Base-by-base conservation (phyloP, 169 alveolate genomes). In the Amoebophrya sp. region DNA sequence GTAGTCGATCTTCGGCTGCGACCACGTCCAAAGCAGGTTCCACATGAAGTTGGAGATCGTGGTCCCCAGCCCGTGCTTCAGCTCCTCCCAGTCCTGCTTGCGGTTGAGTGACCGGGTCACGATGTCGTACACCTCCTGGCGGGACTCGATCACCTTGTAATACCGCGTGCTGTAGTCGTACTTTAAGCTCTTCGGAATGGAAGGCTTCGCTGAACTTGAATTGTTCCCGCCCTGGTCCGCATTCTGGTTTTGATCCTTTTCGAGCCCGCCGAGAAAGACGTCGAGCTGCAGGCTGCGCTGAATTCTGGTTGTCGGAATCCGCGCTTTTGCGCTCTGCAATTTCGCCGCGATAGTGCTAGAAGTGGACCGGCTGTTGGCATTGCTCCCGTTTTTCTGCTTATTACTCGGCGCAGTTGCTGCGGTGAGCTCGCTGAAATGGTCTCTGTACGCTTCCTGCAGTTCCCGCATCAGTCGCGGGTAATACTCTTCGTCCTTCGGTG, bases 11-110 rank as follows among this genome's bases (percentile, higher is more conserved):
- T 95, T 89, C 23, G 97, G 97, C 77, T 95, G 96, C 2, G 95
- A 92, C 97, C 98, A 96, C 32, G 97, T 95, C 97, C 98, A 96
- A 77, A 96, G 91, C 39, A 96, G 90, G 92, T 96, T 96, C 97
- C 98, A 96, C 38, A 66, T 7, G 35, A 66, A 66, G 32, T 66
- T 66, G 83, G 83, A 66, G n/a, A n/a, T n/a, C 29, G 39, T 25
- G 7, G 83, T 25, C 32, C 83, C 83, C 12, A 66, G 83, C 83
- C 83, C 83, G 35, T 66, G 83, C 12, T 25, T 2, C 83, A 66
- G 83, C 83, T 66, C 83, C 83, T 66, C 83, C 83, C 83, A 66
- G 39, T 66, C 35, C 35, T 2, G 18, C 35, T 66, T 66, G 39
- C 83, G 83, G 35, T 66, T 66, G 32, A 66, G 18, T 0, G 39